phyloP scores from a whole-genome alignment of 2,329 filamentous ascomycete species.

The Lecanosticta acicola region DNA sequence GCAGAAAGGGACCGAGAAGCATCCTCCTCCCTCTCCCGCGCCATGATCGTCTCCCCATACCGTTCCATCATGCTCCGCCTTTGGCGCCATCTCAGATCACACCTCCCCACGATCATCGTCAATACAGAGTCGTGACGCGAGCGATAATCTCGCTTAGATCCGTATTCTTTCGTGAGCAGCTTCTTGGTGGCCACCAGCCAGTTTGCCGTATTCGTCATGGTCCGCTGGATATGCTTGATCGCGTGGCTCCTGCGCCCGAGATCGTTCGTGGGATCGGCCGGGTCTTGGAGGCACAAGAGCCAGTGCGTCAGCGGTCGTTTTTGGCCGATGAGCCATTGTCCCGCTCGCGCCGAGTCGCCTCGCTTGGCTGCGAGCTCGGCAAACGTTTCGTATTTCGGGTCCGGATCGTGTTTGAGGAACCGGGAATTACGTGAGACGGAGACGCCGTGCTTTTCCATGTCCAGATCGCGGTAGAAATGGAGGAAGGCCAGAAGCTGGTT shows the following conservation, averaged over 20 bases:
- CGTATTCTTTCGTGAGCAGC: neutral
- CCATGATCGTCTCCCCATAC: constrained; percentile 24
- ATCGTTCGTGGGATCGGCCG: constrained; percentile 53
- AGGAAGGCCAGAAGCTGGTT: constrained; percentile 47
- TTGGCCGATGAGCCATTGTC: constrained; percentile 37
- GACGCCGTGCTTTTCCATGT: constrained; percentile 45
- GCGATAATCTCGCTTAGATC: too few species aligned
- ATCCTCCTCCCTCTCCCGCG: constrained; percentile 1
- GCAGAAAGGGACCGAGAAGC: neutral
- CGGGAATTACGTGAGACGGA: constrained; percentile 37
- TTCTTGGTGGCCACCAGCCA: neutral
- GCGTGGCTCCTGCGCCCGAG: constrained; percentile 46
- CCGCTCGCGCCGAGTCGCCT: constrained; percentile 19
- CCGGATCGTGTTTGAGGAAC: constrained; percentile 36
- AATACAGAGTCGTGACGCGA: constrained; percentile 11
- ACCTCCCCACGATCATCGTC: constrained; percentile 23
- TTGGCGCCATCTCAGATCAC: constrained; percentile 23
- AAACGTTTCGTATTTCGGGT: neutral
- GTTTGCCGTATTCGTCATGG: constrained; percentile 29
- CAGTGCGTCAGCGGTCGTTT: constrained; percentile 33
- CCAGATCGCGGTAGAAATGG: constrained; percentile 44
- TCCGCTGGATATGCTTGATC: constrained; percentile 47
- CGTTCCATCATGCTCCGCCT: constrained; percentile 22
- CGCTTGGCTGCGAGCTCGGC: constrained; percentile 13
- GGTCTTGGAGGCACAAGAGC: constrained; percentile 54